phyloP scores from a whole-genome alignment of 257 asterid species.

The Ilex asprella region DNA sequence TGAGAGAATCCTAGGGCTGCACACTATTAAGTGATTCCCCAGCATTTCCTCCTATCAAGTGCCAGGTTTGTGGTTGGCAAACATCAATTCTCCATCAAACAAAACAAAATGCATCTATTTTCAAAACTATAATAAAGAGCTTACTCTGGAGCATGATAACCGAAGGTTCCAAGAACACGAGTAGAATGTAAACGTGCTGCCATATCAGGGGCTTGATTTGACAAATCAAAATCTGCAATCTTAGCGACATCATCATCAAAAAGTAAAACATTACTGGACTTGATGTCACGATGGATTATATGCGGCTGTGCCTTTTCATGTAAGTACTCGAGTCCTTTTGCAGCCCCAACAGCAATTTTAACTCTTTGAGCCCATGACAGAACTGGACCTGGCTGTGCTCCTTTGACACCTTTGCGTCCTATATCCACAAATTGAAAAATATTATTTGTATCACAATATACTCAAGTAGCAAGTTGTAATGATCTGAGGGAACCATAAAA shows the following conservation, averaged over 20 bases:
- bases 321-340: slow-evolving; percentile 71
- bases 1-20: not conserved
- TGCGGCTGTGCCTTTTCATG: slow-evolving; percentile 74
- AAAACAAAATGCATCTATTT: not conserved
- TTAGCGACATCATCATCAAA: slow-evolving; percentile 68
- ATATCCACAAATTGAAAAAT: slow-evolving; percentile 9
- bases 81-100: not conserved
- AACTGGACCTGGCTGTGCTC: slow-evolving; percentile 76
- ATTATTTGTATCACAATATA: slow-evolving; percentile 2
- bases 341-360: slow-evolving; percentile 75
- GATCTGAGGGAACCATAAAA: not conserved
- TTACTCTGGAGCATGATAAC: slow-evolving; percentile 86
- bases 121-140: slow-evolving; percentile 13
- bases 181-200: slow-evolving; percentile 90
- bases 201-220: slow-evolving; percentile 74
- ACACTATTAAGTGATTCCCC: not conserved
- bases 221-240: slow-evolving; percentile 74
- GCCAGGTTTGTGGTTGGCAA: not conserved
- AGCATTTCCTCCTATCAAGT: not conserved
- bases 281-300: slow-evolving; percentile 68
- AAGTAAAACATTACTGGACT: slow-evolving; percentile 70
- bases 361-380: slow-evolving; percentile 65
- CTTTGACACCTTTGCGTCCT: slow-evolving; percentile 81
- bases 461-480: not conserved
- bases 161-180: slow-evolving; percentile 80